phyloP scores from a whole-genome alignment of 1,139 yeast species.

The Meyerozyma guilliermondii region DNA sequence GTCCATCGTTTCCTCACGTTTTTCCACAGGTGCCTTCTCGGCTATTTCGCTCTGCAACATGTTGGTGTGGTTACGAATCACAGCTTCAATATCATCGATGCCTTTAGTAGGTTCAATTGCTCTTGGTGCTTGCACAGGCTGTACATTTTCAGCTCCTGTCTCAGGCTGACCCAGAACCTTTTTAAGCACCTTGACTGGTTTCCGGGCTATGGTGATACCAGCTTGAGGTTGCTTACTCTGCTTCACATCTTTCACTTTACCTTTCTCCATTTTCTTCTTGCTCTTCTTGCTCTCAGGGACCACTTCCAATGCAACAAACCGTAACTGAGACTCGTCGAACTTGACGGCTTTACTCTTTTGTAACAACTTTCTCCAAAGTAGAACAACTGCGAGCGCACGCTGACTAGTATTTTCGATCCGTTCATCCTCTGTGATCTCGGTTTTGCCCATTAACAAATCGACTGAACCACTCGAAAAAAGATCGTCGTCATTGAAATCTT shows the following conservation, averaged over 20 bases:
- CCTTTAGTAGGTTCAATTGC: neutral
- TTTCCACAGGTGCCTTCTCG: constrained; percentile 2
- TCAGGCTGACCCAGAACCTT: too few relatives aligned
- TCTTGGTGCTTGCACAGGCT: neutral
- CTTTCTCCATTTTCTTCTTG: neutral
- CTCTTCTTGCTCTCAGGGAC: neutral
- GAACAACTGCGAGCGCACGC: neutral
- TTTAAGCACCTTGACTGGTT: too few relatives aligned
- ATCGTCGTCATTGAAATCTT: constrained; percentile 56
- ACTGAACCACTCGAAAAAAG: constrained; percentile 28
- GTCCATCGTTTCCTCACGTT: constrained; percentile 2
- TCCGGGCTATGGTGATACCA: too few relatives aligned
- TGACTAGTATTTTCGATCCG: neutral
- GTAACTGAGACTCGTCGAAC: too few relatives aligned
- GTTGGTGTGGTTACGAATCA: constrained; percentile 24
- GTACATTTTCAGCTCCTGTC: neutral
- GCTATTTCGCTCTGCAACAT: constrained; percentile 12
- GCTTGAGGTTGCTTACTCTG: too few relatives aligned
- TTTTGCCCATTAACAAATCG: constrained; percentile 25
- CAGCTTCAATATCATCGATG: constrained; percentile 23
- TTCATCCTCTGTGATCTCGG: neutral
- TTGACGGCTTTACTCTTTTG: neutral
- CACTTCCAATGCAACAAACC: neutral
- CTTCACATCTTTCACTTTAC: too few relatives aligned
- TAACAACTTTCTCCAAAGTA: neutral